Evolutionary conservation across 2,329 filamentous ascomycete species (phyloP).

Genomic region (Calonectria ilicicola): DNA sequence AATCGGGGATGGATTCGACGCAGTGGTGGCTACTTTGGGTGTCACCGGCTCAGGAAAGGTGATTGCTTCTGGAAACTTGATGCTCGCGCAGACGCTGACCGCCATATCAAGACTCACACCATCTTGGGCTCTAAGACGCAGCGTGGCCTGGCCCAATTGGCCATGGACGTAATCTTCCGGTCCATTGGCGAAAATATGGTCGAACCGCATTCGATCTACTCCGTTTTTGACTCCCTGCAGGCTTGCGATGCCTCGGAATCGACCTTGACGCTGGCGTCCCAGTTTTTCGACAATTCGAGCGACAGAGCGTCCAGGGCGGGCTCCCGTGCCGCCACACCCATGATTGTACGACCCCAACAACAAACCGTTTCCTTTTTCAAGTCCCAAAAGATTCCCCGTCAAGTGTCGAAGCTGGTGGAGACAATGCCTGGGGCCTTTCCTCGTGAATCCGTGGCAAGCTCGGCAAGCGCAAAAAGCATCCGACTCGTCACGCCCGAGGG

Average conservation of each 20-base stretch:
- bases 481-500: constrained; percentile 54
- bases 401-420: constrained; percentile 30
- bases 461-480: constrained; percentile 57
- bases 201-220: constrained; percentile 67
- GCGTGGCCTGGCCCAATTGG: constrained; percentile 90
- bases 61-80: constrained; percentile 20
- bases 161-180: constrained; percentile 89
- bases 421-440: constrained; percentile 47
- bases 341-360: constrained; percentile 68
- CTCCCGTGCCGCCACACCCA: constrained; percentile 77
- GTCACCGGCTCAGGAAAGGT: constrained; percentile 98
- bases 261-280: constrained; percentile 76
- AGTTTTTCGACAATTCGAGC: constrained; percentile 82
- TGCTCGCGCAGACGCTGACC: constrained; percentile 12
- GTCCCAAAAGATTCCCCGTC: constrained; percentile 37
- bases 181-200: constrained; percentile 81
- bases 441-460: constrained; percentile 45
- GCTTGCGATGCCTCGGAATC: constrained; percentile 86
- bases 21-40: constrained; percentile 88
- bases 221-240: constrained; percentile 79
- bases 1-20: constrained; percentile 86
- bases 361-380: constrained; percentile 50
- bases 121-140: constrained; percentile 90
- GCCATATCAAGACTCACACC: constrained; percentile 81
- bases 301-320: constrained; percentile 71